These are phyloP conservation scores for Beauveria australis DNA, from an alignment of 2,329 filamentous ascomycete genomes.

Conservation along the genomic window DNA sequence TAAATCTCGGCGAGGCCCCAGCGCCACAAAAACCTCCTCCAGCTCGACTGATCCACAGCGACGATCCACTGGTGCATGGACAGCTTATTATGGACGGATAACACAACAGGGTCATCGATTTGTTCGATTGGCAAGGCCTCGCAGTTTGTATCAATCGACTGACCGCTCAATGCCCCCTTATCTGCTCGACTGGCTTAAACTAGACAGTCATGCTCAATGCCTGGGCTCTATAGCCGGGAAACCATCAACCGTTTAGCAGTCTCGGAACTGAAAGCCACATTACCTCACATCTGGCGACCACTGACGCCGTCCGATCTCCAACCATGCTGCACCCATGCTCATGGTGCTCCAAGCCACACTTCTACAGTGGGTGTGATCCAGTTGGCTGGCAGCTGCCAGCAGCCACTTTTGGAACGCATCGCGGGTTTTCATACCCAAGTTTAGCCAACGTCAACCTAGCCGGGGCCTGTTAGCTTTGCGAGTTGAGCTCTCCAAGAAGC, in stretches of 20 bases:
- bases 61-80: not conserved
- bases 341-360: not conserved
- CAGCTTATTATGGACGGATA: not conserved
- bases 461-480: not conserved
- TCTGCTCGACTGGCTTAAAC: not conserved
- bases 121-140: not conserved
- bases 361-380: not conserved
- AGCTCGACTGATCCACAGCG: not conserved
- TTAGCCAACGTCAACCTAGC: not conserved
- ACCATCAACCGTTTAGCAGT: not conserved
- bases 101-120: not conserved
- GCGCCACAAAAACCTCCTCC: not conserved
- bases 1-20: not conserved
- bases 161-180: not conserved
- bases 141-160: not conserved
- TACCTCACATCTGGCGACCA: not conserved
- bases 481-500: not conserved
- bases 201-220: not conserved
- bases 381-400: not conserved
- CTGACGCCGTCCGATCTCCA: conserved; percentile 2
- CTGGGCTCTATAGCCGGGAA: not conserved
- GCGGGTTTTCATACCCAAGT: not conserved
- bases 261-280: not conserved
- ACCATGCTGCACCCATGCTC: not conserved
- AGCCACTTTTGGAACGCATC: not conserved